These are phyloP conservation scores for Triticum dicoccoides DNA, from an alignment of 176 grass and related monocot genomes.

Conservation along the genomic window DNA sequence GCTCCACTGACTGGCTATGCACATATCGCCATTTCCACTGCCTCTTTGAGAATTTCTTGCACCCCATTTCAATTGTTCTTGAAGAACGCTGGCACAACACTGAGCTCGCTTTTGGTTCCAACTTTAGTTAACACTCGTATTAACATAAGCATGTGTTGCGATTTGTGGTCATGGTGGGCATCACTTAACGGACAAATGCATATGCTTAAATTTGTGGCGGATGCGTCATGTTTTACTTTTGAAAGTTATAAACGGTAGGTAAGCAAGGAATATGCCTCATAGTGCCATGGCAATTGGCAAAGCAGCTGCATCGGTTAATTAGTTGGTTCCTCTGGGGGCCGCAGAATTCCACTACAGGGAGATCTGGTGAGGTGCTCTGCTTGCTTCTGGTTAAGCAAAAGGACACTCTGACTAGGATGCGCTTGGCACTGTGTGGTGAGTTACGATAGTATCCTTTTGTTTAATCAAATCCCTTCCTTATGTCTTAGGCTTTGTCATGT, in stretches of 20 bases:
- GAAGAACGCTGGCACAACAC: neutral
- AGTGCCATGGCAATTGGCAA: neutral
- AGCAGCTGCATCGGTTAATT: neutral
- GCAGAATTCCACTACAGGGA: neutral
- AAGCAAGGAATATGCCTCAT: slow-evolving; percentile 13
- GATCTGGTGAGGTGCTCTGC: neutral
- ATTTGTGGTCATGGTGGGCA: slow-evolving; percentile 14
- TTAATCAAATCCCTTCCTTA: neutral
- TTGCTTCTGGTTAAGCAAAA: neutral
- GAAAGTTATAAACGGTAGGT: neutral
- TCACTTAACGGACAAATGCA: slow-evolving; percentile 20
- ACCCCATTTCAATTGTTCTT: neutral
- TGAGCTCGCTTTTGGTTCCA: slow-evolving; percentile 7
- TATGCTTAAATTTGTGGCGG: slow-evolving; percentile 11
- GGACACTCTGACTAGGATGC: neutral
- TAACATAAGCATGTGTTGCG: neutral
- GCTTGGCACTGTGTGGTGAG: neutral
- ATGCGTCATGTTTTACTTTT: slow-evolving; percentile 13
- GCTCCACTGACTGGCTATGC: slow-evolving; percentile 21
- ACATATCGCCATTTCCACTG: neutral
- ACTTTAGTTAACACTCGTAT: neutral
- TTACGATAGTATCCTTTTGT: neutral
- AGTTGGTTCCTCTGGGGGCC: slow-evolving; percentile 23
- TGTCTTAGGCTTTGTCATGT: neutral
- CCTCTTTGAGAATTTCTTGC: neutral